Base-by-base conservation (phyloP, 2,329 filamentous ascomycete species). In the Fusarium praegraminearum region DNA sequence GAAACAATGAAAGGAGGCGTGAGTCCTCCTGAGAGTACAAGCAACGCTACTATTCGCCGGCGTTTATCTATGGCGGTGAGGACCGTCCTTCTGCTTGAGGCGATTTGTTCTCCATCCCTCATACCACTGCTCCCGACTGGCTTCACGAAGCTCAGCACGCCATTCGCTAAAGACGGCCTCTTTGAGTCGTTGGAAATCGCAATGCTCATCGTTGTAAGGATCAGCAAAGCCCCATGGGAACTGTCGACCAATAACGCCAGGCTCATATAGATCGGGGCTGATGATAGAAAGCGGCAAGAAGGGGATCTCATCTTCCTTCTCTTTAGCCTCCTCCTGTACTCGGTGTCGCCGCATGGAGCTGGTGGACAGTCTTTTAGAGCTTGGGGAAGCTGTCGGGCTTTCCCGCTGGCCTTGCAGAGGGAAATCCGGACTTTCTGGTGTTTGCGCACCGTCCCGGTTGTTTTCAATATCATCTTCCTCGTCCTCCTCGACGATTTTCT, bases 201-300 rank as follows among this genome's bases (percentile, higher is more conserved):
- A 99, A 82, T 99, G 96, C 73, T 92, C 89, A 32, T 90, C 86
- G 75, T 98, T 91, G 83, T 96, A 94, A 1, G 96, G 96, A 76
- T 98, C 93, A 7, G 96, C 96, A 73, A 98, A 97, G 9, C 96
- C 96, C 96, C 96, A 99, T 0, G 96, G 93, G 78, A 98, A 99
- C 70, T 91, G 90, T 64, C 96, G 92, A 46, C 96, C 96, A 64
- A 97, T 83, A 18, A 92, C 84, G 33, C 86, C 88, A 11, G 91
- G 90, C 75, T 97, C 93, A 80, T 98, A 97, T 43, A 93, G 87
- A 78, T 99, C 96, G 0, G 96, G 96, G 67, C 93, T 97, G 78
- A 99, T 91, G 78, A 98, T 93, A 41, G 94, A 97, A 76, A 98
- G 89, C 1, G 96, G 96, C 28, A 98, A 83, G 77, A 93, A 91